A percentile compares a stretch with the other conserved stretches of the same genome.
Conservation (phyloP, 306 rosid genomes). For the Elaeagnus macrophylla region DNA sequence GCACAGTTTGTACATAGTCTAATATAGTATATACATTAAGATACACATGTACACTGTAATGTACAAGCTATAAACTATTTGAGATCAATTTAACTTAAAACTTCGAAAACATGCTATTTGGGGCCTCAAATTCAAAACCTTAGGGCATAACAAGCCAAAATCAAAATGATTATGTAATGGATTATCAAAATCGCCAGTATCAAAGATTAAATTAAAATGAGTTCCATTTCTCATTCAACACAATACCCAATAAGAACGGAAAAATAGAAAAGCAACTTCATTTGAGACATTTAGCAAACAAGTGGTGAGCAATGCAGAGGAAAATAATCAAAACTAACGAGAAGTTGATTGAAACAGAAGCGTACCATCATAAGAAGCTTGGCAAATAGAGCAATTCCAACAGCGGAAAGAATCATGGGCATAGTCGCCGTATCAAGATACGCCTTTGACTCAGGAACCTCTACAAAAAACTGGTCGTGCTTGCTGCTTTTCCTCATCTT, state of each 20-base stretch:
- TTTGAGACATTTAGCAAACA: neutral
- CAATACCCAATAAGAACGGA: neutral
- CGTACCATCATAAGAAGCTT: constrained; percentile 68
- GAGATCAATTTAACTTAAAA: too few species aligned
- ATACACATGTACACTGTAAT: too few species aligned
- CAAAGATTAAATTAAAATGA: neutral
- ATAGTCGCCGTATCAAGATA: constrained; percentile 74
- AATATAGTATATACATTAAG: too few species aligned
- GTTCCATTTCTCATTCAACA: neutral
- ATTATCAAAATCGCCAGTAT: too few species aligned
- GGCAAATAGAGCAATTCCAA: constrained; percentile 55
- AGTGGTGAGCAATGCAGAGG: neutral
- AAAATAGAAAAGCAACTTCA: neutral
- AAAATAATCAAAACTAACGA: neutral
- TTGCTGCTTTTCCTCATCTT: constrained; percentile 25
- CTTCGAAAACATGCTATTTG: too few species aligned
- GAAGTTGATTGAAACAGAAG: neutral
- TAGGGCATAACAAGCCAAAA: too few species aligned
- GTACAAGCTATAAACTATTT: too few species aligned
- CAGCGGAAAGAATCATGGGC: constrained; percentile 61
- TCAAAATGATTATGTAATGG: too few species aligned
- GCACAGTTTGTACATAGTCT: too few species aligned
- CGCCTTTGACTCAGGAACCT: constrained; percentile 58
- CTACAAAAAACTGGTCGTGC: constrained; percentile 51
- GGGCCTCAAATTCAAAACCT: too few species aligned